Evolutionary conservation across 192 early-diverging fungal species (phyloP), one percentile per base, ranked within the genome.

Genomic region (Backusella luteola): DNA sequence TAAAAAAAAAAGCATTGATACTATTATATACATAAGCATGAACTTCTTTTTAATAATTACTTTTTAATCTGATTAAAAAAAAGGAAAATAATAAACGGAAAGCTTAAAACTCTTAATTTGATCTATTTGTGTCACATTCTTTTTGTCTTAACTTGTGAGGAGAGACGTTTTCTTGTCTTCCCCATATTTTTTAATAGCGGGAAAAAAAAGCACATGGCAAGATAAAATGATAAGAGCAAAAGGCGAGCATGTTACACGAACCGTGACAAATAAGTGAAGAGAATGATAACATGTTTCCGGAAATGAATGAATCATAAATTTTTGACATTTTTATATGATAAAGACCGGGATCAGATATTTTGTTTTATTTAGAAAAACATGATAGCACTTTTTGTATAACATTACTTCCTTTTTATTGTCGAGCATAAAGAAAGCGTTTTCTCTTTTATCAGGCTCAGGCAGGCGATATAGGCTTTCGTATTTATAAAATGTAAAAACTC

Each of bases 181-280:
- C 42, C 42, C 42, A 44, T 44, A 44, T 44, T 44, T 39, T 44
- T 44, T 44, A 44, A 44, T 44, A 44, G 15, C 42, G 42, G 42
- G 14, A 63, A 63, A 26, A 29, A 63, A 63, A 63, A 63, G 26
- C 56, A 63, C 56, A 63, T 63, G 56, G 56, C 56, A 63, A 63
- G 56, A 63, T 63, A 63, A 63, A 63, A 23, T 63, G 56, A 63
- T 63, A 63, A 63, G 56, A 19, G 3, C 9, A 9, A 56, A 9
- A 26, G 8, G 26, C 6, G 9, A 63, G 1, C 2, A 11, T 29
- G 56, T 63, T 63, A 63, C 56, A 63, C 56, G 29, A 63, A 63
- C 4, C 2, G 26, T 63, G 56, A 29, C 56, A 63, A 63, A 63
- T 63, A 63, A 26, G 15, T 29, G 11, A 29, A 29, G 56, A 26